Evolutionary conservation across 208 protist genomes (phyloP), one percentile per base, ranked within the genome.

Genomic region (Leishmania guyanensis): DNA sequence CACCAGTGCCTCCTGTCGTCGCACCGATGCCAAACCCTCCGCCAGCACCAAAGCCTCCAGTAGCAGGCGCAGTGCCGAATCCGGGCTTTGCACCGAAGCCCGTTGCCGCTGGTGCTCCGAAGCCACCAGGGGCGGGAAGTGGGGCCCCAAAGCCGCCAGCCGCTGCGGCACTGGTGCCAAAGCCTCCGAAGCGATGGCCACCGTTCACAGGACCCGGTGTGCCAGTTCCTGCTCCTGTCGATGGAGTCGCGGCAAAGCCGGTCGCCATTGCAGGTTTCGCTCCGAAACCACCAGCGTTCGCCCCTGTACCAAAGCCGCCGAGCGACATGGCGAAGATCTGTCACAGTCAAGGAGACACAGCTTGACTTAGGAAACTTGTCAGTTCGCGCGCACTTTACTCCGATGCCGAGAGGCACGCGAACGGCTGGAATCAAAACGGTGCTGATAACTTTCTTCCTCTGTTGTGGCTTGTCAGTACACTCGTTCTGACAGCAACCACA

Each of bases 301-400:
- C 65, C 20, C 46, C 62, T 3, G 76, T 39, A 56, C 89, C 89
- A 78, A 90, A 91, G 33, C 88, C 85, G 33, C 88, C 83, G n/a
- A 76, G 62, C 26, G 71, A 76, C 71, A 76, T 76, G 0, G 12
- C 29, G 68, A 73, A 50, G 48, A 74, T 74, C 29, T 54, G 26
- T 17, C 16, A 26, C 51, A 46, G 50, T 20, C 3, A 58, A 62
- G 29, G 4, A 46, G 33, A 22, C 3, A 43, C 71, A 76, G 71
- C 26, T 73, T 46, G 22, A 1, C 46, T 8, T 73, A 54, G 46
- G 12, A 12, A 50, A 14, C 36, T 36, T 0, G 29, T 43, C 68
- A 53, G 3, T 53, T 73, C 26, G 68, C 22, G 20, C 39, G 46
- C 68, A 16, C 10, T 29, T 54, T 10, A 73, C 22, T 73, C 14